Base-by-base conservation (phyloP, 768 basidiomycete genomes). In the Tricholomella constricta region DNA sequence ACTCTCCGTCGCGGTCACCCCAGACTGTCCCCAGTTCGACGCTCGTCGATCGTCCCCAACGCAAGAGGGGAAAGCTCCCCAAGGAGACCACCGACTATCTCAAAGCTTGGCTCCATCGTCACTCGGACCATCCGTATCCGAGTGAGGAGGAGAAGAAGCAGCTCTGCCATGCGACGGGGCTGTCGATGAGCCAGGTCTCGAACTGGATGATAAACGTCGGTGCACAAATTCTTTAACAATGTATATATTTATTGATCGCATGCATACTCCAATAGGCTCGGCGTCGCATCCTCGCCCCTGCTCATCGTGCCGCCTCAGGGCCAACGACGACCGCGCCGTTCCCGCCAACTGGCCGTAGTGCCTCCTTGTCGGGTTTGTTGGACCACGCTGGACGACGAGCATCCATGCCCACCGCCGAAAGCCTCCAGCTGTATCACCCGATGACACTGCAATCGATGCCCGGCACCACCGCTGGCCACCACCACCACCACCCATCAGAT, bases 161-260 rank as follows among this genome's bases (percentile, higher is more conserved):
- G 66, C 73, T 94, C 59, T 93, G 91, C 69, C 83, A 88, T 61
- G 88, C 88, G 35, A 94, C 91, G 1, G 89, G 89, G 22, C 73
- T 94, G 57, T 89, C 85, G 73, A 93, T 93, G 89, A 84, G 80
- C 70, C 91, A 94, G 69, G 89, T 93, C 0, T 91, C 89, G 47
- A 93, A 93, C 68, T 93, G 91, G 91, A 93, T 93, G 91, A 93
- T 93, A 64, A 93, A 93, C 62, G 91, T 78, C 37, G 52, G 71
- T 76, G 7, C 54, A 45, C 23, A 44, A 32, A 50, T 37, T 43
- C 57, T 53, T 47, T 45, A 40, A 23, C 52, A 14, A 47, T 31
- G 51, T 43, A 20, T 46, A 40, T 51, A 31, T 54, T 54, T 47
- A 40, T 34, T 48, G 35, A 50, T 63, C 25, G 45, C 54, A 51